Conservation (phyloP, 2,329 filamentous ascomycete genomes). For the Fusarium tricinctum region DNA sequence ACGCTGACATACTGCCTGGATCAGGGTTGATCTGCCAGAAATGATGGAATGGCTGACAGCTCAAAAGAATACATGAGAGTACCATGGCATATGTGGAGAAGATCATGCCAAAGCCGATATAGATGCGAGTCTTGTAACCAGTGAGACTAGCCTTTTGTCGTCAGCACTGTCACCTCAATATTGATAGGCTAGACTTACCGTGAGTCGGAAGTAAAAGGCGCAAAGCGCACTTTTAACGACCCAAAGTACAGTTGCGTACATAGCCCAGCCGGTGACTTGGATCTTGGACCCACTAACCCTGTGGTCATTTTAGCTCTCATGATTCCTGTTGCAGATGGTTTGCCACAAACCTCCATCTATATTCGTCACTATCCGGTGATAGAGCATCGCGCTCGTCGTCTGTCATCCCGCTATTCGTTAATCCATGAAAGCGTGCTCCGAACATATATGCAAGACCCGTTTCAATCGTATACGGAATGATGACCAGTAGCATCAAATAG, state of each 20-base stretch:
- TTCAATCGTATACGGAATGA: slow-evolving; percentile 47
- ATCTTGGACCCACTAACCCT: slow-evolving; percentile 66
- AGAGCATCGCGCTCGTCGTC: slow-evolving; percentile 59
- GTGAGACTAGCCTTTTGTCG: slow-evolving; percentile 44
- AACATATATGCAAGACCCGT: slow-evolving; percentile 54
- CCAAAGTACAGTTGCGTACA: slow-evolving; percentile 66
- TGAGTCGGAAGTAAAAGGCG: slow-evolving; percentile 66
- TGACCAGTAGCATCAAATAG: slow-evolving; percentile 56
- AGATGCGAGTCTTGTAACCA: slow-evolving; percentile 46
- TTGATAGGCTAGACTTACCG: slow-evolving; percentile 49
- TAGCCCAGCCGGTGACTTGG: slow-evolving; percentile 65
- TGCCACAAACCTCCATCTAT: slow-evolving; percentile 43
- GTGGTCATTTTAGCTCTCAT: slow-evolving; percentile 34
- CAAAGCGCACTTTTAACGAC: slow-evolving; percentile 66
- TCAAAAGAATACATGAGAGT: slow-evolving; percentile 52
- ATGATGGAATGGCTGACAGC: slow-evolving; percentile 54
- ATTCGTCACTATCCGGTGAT: slow-evolving; percentile 59
- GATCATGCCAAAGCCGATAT: slow-evolving; percentile 54
- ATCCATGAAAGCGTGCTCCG: slow-evolving; percentile 57
- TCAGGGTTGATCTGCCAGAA: slow-evolving; percentile 61
- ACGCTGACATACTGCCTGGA: slow-evolving; percentile 55
- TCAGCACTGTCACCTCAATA: slow-evolving; percentile 30
- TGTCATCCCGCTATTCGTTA: slow-evolving; percentile 67
- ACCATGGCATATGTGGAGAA: slow-evolving; percentile 53
- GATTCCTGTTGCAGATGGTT: too few species aligned